These are phyloP conservation scores for Acaromyces ingoldii DNA, from an alignment of 1,284 basidiomycete genomes.

Conservation along the genomic window DNA sequence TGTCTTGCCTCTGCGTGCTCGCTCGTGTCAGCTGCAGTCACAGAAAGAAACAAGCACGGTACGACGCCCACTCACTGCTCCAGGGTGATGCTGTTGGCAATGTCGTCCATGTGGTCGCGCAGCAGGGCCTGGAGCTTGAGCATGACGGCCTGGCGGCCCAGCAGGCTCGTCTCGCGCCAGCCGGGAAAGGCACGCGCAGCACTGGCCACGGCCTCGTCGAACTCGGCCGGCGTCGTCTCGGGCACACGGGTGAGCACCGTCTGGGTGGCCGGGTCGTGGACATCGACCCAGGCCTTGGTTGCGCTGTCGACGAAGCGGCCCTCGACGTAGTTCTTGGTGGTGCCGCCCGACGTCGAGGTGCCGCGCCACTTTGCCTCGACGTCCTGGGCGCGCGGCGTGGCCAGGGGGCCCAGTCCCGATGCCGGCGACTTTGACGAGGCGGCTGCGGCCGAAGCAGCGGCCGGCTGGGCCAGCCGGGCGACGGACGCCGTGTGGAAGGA, in stretches of 20 bases:
- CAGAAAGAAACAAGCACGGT: too few species aligned
- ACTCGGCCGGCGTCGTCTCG: conserved; percentile 76
- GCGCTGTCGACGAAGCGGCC: conserved; percentile 81
- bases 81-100: conserved; percentile 47
- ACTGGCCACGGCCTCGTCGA: conserved; percentile 75
- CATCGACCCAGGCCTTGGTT: conserved; percentile 71
- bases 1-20: conserved; percentile 52
- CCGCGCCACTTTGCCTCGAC: conserved; percentile 65
- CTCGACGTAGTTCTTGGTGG: conserved; percentile 71
- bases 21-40: too few species aligned
- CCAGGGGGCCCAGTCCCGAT: conserved; percentile 27
- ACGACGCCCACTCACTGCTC: too few species aligned
- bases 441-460: background rate
- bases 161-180: conserved; percentile 80
- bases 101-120: conserved; percentile 53
- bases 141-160: conserved; percentile 81
- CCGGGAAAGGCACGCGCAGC: conserved; percentile 82
- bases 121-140: conserved; percentile 58
- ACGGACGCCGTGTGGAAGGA: background rate
- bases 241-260: conserved; percentile 81
- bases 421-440: conserved; percentile 5
- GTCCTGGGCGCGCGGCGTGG: conserved; percentile 29
- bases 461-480: background rate
- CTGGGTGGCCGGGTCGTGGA: conserved; percentile 85
- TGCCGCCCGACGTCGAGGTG: conserved; percentile 72